phyloP scores from a whole-genome alignment of 2,329 filamentous ascomycete genomes.

The Cladosporium sp. region DNA sequence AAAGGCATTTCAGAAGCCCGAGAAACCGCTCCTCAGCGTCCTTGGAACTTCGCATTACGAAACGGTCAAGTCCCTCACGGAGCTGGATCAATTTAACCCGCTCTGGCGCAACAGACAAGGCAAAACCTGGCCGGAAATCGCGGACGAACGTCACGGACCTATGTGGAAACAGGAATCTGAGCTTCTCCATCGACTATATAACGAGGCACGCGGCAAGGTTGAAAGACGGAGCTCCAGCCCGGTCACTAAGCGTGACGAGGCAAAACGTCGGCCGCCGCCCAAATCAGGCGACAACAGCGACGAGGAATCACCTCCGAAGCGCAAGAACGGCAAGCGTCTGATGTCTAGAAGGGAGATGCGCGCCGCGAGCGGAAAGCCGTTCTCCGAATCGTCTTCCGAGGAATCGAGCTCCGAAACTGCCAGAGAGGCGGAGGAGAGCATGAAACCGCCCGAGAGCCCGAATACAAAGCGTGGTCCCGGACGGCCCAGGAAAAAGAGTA shows the following conservation, averaged over 20 bases:
- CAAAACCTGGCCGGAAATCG: constrained; percentile 80
- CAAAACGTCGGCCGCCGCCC: constrained; percentile 20
- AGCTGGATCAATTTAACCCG: constrained; percentile 64
- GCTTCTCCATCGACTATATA: constrained; percentile 68
- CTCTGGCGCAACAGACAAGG: constrained; percentile 66
- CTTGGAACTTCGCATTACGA: constrained; percentile 84
- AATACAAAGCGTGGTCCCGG: constrained; percentile 19
- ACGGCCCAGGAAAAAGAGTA: constrained; percentile 24
- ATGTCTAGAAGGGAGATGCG: constrained; percentile 32
- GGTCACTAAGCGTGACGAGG: constrained; percentile 27
- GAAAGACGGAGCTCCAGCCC: constrained; percentile 30
- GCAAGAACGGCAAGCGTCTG: constrained; percentile 27
- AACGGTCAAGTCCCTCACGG: constrained; percentile 56
- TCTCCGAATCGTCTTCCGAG: constrained; percentile 25
- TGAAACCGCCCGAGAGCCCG: constrained; percentile 25
- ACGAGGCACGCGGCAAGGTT: constrained; percentile 37
- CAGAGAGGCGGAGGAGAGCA: constrained; percentile 17
- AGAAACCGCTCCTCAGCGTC: constrained; percentile 88
- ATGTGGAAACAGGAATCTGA: constrained; percentile 86
- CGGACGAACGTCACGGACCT: constrained; percentile 72
- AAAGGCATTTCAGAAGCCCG: constrained; percentile 59
- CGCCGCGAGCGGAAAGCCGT: constrained; percentile 24
- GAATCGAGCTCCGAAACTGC: constrained; percentile 20
- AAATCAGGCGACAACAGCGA: constrained; percentile 17
- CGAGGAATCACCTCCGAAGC: constrained; percentile 22